A percentile compares a stretch with the other conserved stretches of the same genome.
phyloP scores from a whole-genome alignment of 768 basidiomycete genomes.

The Agaricus sinodeliciosus region DNA sequence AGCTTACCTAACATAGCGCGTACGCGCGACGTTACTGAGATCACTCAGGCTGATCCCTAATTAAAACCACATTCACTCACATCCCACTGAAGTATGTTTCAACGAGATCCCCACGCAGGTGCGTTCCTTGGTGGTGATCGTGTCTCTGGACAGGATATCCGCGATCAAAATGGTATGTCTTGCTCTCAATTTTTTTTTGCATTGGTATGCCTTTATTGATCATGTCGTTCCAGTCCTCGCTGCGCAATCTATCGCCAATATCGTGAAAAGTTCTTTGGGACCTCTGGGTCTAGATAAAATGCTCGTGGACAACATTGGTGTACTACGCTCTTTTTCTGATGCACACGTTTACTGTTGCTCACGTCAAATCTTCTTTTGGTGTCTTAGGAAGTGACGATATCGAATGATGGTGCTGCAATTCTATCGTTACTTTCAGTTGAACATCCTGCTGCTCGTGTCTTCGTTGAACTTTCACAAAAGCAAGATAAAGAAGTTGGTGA shows the following conservation, averaged over 20 bases:
- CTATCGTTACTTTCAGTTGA: conserved; percentile 89
- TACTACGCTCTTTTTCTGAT: conserved; percentile 31
- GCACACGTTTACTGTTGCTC: neutral
- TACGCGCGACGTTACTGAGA: neutral
- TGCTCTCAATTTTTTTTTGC: conserved; percentile 7
- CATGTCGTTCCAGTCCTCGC: conserved; percentile 63
- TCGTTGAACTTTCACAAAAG: conserved; percentile 97
- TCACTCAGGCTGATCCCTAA: conserved; percentile 8
- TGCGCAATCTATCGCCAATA: conserved; percentile 94
- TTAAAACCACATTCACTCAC: conserved; percentile 4
- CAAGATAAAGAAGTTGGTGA: conserved; percentile 99
- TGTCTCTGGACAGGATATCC: conserved; percentile 90
- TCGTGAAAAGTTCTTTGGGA: conserved; percentile 93
- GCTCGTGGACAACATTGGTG: conserved; percentile 97
- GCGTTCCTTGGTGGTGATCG: conserved; percentile 93
- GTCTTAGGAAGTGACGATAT: conserved; percentile 93
- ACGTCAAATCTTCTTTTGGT: neutral
- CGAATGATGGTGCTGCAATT: conserved; percentile 99
- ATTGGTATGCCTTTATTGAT: conserved; percentile 8
- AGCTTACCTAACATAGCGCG: neutral
- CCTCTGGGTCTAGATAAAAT: conserved; percentile 95
- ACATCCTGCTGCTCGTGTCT: conserved; percentile 94
- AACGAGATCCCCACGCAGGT: conserved; percentile 87
- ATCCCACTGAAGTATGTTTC: conserved; percentile 50
- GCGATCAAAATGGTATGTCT: conserved; percentile 90